Evolutionary conservation across 305 asterid genomes (phyloP).

Genomic region (Solanum hybrid): DNA sequence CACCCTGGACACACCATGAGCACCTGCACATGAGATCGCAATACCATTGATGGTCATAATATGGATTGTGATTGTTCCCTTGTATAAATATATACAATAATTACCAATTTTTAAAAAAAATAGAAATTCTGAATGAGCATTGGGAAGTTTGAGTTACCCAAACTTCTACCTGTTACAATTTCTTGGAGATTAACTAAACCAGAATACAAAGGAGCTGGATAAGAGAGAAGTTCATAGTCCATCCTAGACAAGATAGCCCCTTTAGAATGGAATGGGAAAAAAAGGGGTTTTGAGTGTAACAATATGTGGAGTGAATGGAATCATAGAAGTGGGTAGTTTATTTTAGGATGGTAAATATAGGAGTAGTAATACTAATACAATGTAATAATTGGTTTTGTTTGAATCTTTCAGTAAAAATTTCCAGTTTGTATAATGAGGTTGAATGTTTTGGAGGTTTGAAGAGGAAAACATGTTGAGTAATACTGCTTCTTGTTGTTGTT

Average conservation of each 20-base stretch:
- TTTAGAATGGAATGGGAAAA: neutral
- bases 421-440: neutral
- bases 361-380: neutral
- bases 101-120: neutral
- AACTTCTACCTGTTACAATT: neutral
- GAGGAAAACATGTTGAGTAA: neutral
- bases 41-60: neutral
- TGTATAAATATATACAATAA: neutral
- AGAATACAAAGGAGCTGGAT: neutral
- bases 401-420: neutral
- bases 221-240: neutral
- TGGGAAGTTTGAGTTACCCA: neutral
- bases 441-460: neutral
- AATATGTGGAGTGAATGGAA: neutral
- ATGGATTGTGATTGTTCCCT: neutral
- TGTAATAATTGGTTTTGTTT: neutral
- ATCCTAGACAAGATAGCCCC: neutral
- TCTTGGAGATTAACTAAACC: neutral
- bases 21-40: neutral
- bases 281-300: neutral
- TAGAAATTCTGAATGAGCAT: neutral
- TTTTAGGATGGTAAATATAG: neutral
- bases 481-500: neutral
- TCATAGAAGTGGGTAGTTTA: neutral
- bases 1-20: neutral